phyloP scores from a whole-genome alignment of 2,329 filamentous ascomycete species.

The Rhynchosporium agropyri region DNA sequence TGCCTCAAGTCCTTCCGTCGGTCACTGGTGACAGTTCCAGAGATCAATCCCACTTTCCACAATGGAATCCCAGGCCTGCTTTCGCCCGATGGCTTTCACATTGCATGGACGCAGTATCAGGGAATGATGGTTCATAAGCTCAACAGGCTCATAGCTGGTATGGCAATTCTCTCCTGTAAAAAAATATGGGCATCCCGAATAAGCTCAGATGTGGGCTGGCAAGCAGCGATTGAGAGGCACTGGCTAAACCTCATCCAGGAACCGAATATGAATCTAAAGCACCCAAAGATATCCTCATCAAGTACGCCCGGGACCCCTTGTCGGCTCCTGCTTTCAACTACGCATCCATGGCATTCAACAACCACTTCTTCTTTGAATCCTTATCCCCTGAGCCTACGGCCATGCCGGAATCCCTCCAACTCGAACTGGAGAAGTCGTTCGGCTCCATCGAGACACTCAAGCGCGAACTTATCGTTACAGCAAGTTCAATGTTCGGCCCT shows the following conservation, averaged over 20 bases:
- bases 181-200: neutral
- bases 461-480: conserved; percentile 77
- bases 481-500: conserved; percentile 90
- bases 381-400: conserved; percentile 49
- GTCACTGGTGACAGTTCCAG: conserved; percentile 52
- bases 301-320: conserved; percentile 76
- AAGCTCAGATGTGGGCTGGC: neutral
- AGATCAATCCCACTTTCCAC: conserved; percentile 50
- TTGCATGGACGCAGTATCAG: conserved; percentile 86
- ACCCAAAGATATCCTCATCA: conserved; percentile 69
- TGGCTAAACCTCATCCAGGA: conserved; percentile 30
- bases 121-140: conserved; percentile 71
- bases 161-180: conserved; percentile 38
- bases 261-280: conserved; percentile 29
- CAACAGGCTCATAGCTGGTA: conserved; percentile 74
- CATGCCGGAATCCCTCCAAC: conserved; percentile 60
- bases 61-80: conserved; percentile 70
- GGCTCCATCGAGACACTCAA: conserved; percentile 81
- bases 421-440: conserved; percentile 70
- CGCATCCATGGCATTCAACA: conserved; percentile 96
- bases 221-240: neutral
- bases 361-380: conserved; percentile 75
- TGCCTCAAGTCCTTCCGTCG: conserved; percentile 42
- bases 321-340: conserved; percentile 88
- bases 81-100: conserved; percentile 67